Percentiles rank a stretch among this genome's conserved stretches.
Conservation (phyloP, 768 basidiomycete genomes). For the Mycena alexandri region DNA sequence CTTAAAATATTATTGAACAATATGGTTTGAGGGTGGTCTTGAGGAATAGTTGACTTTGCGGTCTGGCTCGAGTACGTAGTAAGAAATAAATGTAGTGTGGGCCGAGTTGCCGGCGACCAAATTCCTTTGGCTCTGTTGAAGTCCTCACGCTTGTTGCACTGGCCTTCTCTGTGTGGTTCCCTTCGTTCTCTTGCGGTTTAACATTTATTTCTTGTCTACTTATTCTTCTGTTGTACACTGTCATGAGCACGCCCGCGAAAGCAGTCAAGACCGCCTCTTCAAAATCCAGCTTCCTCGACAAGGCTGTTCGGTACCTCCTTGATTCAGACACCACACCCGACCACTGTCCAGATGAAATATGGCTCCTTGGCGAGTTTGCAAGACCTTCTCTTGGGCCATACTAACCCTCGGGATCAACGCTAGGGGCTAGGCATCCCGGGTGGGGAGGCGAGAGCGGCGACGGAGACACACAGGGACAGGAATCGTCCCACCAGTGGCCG, state of each 20-base stretch:
- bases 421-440: constrained; percentile 29
- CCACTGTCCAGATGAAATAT: constrained; percentile 21
- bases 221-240: constrained; percentile 25
- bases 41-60: too few species aligned
- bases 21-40: too few species aligned
- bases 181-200: not conserved
- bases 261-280: constrained; percentile 31
- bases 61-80: too few species aligned
- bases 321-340: constrained; percentile 31
- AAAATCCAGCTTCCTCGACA: constrained; percentile 28
- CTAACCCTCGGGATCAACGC: constrained; percentile 3
- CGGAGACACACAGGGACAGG: constrained; percentile 24
- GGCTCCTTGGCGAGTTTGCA: constrained; percentile 31
- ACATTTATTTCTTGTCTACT: constrained; percentile 32
- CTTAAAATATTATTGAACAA: too few species aligned
- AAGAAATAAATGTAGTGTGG: too few species aligned
- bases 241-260: constrained; percentile 30
- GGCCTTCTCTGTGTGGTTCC: too few species aligned
- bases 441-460: constrained; percentile 20
- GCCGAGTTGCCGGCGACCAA: too few species aligned
- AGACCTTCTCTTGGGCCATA: constrained; percentile 38
- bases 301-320: constrained; percentile 20
- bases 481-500: constrained; percentile 33
- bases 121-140: too few species aligned
- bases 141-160: too few species aligned